Evolutionary conservation across 495 filamentous ascomycete genomes (phyloP), one percentile per base, ranked within the genome.

Genomic region (Pyrenula aspistea): DNA sequence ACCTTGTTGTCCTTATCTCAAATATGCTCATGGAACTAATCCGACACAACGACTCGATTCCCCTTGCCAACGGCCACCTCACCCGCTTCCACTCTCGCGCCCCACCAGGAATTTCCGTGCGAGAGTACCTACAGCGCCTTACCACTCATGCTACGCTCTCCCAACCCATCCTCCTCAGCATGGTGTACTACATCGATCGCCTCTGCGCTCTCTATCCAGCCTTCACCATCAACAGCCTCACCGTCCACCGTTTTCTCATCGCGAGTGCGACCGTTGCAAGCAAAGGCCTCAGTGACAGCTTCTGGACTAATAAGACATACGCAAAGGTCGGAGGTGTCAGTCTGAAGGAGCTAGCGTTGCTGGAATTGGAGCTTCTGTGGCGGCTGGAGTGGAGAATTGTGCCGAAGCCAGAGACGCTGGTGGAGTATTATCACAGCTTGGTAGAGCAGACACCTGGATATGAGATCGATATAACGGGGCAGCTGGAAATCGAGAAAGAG

Each of bases 131-230:
- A 4, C 85, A 91, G 63, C 86, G 93, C 56, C 77, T 98, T 19
- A 91, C 93, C 11, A 91, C 90, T 51, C 93, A 98, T 68, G 93
- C 93, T 24, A 95, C 91, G 0, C 79, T 98, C 0, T 87, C 88
- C 4, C 91, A 93, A 3, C 91, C 93, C 3, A 88, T 98, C 55
- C 80, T 98, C n/a, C 79, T 98, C n/a, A 91, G 89, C 59, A 98
- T 98, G 91, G 93, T 98, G 55, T 97, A 92, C 66, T 98, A 98
- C 65, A 96, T 98, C 58, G 94, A 98, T 68, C 84, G 88, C n/a
- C 76, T 98, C 19, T 97, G 91, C 69, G 83, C 88, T 2, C 71
- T 93, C 24, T 97, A 95, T 65, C 85, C 90, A 4, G 86, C 89
- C 19, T 98, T 98, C 71, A 95, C 89, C 36, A 91, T 98, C 53